phyloP scores from a whole-genome alignment of 23 red algal species.

The Gracilaria vermiculophylla region DNA sequence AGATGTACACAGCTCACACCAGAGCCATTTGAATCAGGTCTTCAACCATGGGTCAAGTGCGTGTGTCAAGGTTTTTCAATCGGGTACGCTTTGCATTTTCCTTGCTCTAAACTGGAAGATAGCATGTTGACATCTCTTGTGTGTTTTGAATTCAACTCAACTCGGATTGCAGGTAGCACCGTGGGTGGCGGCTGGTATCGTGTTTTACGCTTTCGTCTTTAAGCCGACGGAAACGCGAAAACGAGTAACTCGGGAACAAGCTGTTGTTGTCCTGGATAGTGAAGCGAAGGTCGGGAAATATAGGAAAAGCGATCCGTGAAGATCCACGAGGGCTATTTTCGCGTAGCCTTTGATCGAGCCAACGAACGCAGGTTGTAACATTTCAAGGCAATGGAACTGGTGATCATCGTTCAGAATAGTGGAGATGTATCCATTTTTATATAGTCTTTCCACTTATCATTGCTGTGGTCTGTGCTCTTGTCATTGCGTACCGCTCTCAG shows the following conservation, averaged over 20 bases:
- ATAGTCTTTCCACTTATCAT: too few species aligned
- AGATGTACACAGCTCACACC: neutral
- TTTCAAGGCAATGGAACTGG: too few species aligned
- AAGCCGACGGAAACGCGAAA: conserved; percentile 49
- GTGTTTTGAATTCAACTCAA: neutral
- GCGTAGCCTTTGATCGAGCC: too few species aligned
- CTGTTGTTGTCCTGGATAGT: conserved; percentile 28
- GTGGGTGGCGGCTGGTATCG: conserved; percentile 26
- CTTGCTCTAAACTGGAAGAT: neutral
- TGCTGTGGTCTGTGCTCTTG: too few species aligned
- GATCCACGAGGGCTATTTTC: too few species aligned
- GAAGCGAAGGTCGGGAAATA: conserved; percentile 40
- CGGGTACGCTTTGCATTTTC: neutral
- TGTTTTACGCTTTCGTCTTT: conserved; percentile 60
- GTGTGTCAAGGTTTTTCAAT: neutral
- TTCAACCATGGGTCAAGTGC: neutral
- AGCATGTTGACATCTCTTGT: neutral
- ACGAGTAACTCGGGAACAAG: conserved; percentile 23
- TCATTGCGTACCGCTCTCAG: too few species aligned
- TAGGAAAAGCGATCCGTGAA: conserved; percentile 3
- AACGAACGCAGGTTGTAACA: too few species aligned
- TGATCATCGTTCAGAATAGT: neutral
- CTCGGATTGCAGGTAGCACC: conserved; percentile 11
- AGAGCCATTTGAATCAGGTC: neutral
- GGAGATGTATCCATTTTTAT: too few species aligned